phyloP scores from a whole-genome alignment of 805 yeast genomes.

The Naumovozyma castellii region DNA sequence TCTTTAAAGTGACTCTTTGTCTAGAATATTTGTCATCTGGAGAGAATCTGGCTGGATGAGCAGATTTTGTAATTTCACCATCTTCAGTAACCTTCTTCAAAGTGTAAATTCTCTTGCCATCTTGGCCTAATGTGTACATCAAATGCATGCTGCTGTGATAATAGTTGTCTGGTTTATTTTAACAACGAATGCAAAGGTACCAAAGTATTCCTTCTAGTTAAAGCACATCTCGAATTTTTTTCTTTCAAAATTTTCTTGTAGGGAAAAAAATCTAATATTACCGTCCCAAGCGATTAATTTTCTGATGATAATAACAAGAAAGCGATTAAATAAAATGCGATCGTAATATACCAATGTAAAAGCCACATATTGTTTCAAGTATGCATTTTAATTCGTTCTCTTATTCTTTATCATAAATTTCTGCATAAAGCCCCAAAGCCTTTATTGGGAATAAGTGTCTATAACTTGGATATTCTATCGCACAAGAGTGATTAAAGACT shows the following conservation, averaged over 20 bases:
- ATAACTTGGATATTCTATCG: conserved; percentile 93
- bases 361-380: too few species aligned
- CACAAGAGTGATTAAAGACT: conserved; percentile 88
- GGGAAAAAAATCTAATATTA: too few species aligned
- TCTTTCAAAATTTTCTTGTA: not conserved
- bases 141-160: conserved; percentile 65
- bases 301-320: too few species aligned
- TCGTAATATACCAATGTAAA: too few species aligned
- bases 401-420: conserved; percentile 3
- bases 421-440: conserved; percentile 69
- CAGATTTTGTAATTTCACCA: conserved; percentile 96
- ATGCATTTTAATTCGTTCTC: too few species aligned
- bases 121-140: conserved; percentile 92
- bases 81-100: conserved; percentile 67
- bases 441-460: conserved; percentile 83
- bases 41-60: conserved; percentile 98
- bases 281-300: too few species aligned
- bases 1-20: conserved; percentile 96
- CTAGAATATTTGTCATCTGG: conserved; percentile 99
- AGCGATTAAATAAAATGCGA: too few species aligned
- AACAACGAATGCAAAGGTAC: too few species aligned
- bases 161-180: conserved; percentile 1
- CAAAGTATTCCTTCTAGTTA: too few species aligned
- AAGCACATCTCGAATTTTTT: not conserved
- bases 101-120: conserved; percentile 94